Evolutionary conservation across 495 filamentous ascomycete species (phyloP), one percentile per base, ranked within the genome.

Genomic region (Talaromyces proteolyticus): DNA sequence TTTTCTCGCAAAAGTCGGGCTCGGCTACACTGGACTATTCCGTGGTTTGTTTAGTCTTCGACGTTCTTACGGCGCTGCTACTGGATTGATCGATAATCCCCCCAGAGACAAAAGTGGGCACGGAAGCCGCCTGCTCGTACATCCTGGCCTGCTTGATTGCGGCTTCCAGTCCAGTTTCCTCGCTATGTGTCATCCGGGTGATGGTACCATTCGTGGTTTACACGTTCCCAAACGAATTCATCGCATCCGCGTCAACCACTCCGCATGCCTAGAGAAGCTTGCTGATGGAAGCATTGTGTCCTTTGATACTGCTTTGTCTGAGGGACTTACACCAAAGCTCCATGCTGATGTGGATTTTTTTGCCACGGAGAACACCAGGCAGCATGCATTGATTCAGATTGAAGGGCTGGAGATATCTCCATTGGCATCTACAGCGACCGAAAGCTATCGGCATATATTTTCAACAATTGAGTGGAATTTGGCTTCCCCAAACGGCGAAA

Each of bases 11-110:
- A 55, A 60, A 1, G 64, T 57, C 0, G 74, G 76, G 0, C 55
- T 75, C 38, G 44, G 34, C 4, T 79, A 79, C 47, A 62, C 59
- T 0, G 70, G 69, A 0, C 62, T 69, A 1, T 79, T 79, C 53
- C 55, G 58, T 39, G 66, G 59, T 0, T 52, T 78, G 34, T 53
- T 49, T 0, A 54, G 58, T 34, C 29, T 34, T 14, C 8, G 29
- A 34, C 8, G 29, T 34, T 34, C n/a, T n/a, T n/a, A n/a, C n/a
- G 14, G 29, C 8, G 29, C 8, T 34, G 29, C 14, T 14, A 34
- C 2, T 34, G 8, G 29, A 14, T 10, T 10, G 29, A 34, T 8
- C 14, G 8, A 14, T 14, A 8, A 34, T 34, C 29, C 14, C 29
- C 29, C 14, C 29, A 14, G 14, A 34, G 29, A 34, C 29, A 34